These are phyloP conservation scores for Candida alai DNA, from an alignment of 805 yeast genomes.

Conservation along the genomic window DNA sequence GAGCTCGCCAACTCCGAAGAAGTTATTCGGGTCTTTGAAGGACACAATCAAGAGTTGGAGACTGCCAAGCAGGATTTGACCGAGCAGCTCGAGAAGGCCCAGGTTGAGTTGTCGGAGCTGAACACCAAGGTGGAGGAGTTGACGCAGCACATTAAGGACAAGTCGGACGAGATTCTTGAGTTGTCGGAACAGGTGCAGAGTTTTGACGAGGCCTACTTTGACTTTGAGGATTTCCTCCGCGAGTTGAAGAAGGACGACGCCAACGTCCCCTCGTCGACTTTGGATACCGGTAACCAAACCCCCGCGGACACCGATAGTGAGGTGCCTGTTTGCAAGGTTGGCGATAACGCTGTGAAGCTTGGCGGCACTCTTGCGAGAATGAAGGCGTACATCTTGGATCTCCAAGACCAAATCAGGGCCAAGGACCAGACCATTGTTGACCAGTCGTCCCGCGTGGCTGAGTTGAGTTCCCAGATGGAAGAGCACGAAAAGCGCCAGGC, in stretches of 20 bases:
- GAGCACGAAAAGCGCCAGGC: constrained; percentile 2
- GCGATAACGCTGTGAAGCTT: constrained; percentile 1
- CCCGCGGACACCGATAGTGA: background rate
- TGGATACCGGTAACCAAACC: background rate
- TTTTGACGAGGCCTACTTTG: constrained; percentile 2
- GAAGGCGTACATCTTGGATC: background rate
- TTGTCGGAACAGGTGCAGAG: constrained; percentile 2
- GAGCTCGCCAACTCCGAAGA: constrained; percentile 7
- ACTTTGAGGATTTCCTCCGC: constrained; percentile 1
- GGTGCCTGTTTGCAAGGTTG: background rate
- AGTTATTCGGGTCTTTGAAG: constrained; percentile 7
- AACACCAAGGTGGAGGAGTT: background rate
- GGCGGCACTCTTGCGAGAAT: background rate
- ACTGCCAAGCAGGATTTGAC: constrained; percentile 4
- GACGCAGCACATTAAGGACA: background rate
- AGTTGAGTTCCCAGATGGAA: constrained; percentile 1
- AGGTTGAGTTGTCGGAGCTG: constrained; percentile 1
- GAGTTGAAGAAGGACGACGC: background rate
- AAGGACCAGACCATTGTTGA: background rate
- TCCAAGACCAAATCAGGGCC: background rate
- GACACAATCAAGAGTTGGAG: constrained; percentile 4
- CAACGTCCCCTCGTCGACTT: constrained; percentile 1
- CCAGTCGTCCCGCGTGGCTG: background rate
- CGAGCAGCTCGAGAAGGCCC: constrained; percentile 5
- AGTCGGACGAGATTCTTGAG: background rate